These are phyloP conservation scores for Pestalotiopsis sp. DNA, from an alignment of 2,329 filamentous ascomycete genomes.

Conservation along the genomic window DNA sequence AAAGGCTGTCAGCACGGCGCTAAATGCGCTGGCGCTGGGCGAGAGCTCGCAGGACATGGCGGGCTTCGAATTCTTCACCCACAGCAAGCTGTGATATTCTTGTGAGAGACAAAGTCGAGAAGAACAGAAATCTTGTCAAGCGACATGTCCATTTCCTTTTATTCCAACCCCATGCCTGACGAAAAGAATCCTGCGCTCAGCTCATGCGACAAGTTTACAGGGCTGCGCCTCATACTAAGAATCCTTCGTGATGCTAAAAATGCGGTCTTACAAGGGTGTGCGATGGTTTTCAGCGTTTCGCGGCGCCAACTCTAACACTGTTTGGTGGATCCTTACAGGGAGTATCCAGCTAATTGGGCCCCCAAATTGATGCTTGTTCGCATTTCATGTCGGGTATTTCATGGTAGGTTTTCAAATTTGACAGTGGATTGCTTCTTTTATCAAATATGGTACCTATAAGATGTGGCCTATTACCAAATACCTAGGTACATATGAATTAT, in stretches of 20 bases:
- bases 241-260: neutral
- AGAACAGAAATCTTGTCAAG: neutral
- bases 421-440: no score
- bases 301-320: neutral
- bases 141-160: neutral
- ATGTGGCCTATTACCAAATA: no score
- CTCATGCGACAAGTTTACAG: neutral
- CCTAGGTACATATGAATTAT: no score
- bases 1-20: neutral
- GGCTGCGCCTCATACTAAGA: neutral
- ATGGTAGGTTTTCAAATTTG: no score
- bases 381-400: no score
- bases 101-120: neutral
- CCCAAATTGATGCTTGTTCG: no score
- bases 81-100: neutral
- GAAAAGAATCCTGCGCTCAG: neutral
- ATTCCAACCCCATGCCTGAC: neutral
- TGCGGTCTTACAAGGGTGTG: neutral
- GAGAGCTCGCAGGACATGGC: constrained; percentile 2
- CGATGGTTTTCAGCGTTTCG: neutral
- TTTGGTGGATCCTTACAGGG: neutral
- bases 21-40: neutral
- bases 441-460: no score
- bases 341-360: neutral
- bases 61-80: neutral